Base-by-base conservation (phyloP, 352 stramenopile species). In the Globisporangium takayamanum region DNA sequence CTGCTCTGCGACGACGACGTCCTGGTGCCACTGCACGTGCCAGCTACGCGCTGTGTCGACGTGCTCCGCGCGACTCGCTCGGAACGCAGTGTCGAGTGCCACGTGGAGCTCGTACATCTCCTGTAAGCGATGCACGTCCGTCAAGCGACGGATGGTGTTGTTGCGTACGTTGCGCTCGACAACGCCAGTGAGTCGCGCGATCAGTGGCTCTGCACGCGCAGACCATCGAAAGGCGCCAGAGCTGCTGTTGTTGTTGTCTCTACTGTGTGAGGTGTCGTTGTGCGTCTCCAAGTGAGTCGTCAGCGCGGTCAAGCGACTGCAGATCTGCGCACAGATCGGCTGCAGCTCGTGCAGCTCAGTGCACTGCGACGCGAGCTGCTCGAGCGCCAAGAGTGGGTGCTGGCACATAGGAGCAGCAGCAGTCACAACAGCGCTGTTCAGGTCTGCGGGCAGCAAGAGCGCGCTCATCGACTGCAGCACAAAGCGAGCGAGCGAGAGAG, bases 31-130 rank as follows among this genome's bases (percentile, higher is more conserved):
- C 30, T 78, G 64, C 45, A 66, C 55, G 5, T 70, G 73, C 79
- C 79, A 89, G 30, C 55, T 51, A 11, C 54, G 59, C 51, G 63
- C 75, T n/a, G 64, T 55, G 50, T 89, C 77, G 2, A 80, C 71
- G 47, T 85, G 75, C 60, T 85, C 71, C 2, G 69, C 60, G 25
- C 73, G 61, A 22, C 74, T 44, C 1, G 46, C 46, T 11, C 59
- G 70, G 52, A 80, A 80, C 5, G 65, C 68, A 12, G 55, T 63
- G 49, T 84, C 74, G 14, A 84, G 18, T 42, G 54, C 69, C 22
- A 69, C 50, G 11, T 80, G 63, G 15, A 84, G 59, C n/a, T 63
- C 67, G 10, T 63, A 67, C n/a, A 84, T 42, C 30, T 80, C 62
- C 1, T 62, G 52, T 1, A 80, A 41, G 7, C 72, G 69, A 39